Percentiles rank a stretch among this genome's conserved stretches.
These are phyloP conservation scores for Hypoxylon sp. DNA, from an alignment of 2,329 filamentous ascomycete species.

Conservation along the genomic window DNA sequence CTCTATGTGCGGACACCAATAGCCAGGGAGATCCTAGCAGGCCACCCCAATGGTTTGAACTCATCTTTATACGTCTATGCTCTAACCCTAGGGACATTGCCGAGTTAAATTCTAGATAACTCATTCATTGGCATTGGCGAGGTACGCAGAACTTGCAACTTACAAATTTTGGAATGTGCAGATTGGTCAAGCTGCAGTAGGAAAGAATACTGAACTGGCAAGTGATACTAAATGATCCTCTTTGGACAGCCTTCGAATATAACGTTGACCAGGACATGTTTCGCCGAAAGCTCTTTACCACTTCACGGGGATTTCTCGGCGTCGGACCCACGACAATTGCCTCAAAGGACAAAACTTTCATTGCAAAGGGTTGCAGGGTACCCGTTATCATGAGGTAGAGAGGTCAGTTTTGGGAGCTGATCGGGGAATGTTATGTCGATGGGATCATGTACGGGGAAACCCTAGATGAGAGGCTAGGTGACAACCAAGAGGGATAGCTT, in stretches of 20 bases:
- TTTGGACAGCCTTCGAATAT: background rate
- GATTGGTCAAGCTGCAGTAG: background rate
- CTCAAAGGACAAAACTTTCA: background rate
- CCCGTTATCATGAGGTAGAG: background rate
- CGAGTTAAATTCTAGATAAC: too few relatives aligned
- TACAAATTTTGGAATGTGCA: too few relatives aligned
- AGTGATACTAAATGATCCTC: background rate
- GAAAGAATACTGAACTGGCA: background rate
- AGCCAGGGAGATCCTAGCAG: too few relatives aligned
- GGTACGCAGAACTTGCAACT: too few relatives aligned
- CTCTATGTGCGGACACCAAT: background rate
- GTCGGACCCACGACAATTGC: background rate
- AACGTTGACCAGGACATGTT: background rate
- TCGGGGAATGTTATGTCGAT: background rate
- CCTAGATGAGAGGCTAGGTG: background rate
- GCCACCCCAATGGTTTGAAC: background rate
- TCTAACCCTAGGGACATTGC: too few relatives aligned
- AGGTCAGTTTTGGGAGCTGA: background rate
- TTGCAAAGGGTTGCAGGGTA: background rate
- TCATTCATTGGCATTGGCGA: too few relatives aligned
- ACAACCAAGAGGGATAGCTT: background rate
- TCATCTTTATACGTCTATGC: background rate
- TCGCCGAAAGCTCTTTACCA: background rate
- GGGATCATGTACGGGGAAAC: background rate
- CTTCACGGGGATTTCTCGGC: background rate